phyloP scores from a whole-genome alignment of 2,329 filamentous ascomycete species.

The Chalara sp. region DNA sequence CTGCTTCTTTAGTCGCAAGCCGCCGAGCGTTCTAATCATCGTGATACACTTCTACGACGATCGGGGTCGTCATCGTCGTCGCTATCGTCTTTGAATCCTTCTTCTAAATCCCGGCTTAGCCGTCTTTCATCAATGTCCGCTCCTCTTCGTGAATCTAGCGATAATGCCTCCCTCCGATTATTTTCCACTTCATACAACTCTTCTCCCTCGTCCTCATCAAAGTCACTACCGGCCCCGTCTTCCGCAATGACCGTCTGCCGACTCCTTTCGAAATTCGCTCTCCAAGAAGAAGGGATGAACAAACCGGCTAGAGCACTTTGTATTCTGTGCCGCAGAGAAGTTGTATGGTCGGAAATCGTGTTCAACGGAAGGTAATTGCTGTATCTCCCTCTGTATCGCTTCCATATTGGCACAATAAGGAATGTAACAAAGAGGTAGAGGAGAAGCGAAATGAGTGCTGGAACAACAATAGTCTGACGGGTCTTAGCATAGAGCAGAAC shows the following conservation, averaged over 20 bases:
- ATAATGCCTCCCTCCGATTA: conserved; percentile 34
- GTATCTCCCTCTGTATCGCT: conserved; percentile 63
- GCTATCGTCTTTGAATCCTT: conserved; percentile 68
- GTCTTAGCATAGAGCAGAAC: conserved; percentile 7
- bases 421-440: conserved; percentile 62
- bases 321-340: conserved; percentile 45
- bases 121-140: conserved; percentile 46
- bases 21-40: conserved; percentile 1
- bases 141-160: conserved; percentile 27
- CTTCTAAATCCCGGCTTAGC: conserved; percentile 72
- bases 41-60: conserved; percentile 4
- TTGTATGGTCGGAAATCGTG: conserved; percentile 50
- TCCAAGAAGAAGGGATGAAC: conserved; percentile 42
- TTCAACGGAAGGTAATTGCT: conserved; percentile 68
- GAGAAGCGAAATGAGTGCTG: conserved; percentile 62
- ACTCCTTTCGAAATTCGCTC: conserved; percentile 34
- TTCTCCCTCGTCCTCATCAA: conserved; percentile 56
- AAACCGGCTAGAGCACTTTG: conserved; percentile 33
- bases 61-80: conserved; percentile 37
- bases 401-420: conserved; percentile 61
- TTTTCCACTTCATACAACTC: conserved; percentile 53
- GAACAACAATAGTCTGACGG: conserved; percentile 59
- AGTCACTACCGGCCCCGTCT: conserved; percentile 43
- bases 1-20: too few species aligned
- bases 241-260: conserved; percentile 32